Evolutionary conservation across 2,329 filamentous ascomycete species (phyloP).

Genomic region (Colletotrichum somersetense): DNA sequence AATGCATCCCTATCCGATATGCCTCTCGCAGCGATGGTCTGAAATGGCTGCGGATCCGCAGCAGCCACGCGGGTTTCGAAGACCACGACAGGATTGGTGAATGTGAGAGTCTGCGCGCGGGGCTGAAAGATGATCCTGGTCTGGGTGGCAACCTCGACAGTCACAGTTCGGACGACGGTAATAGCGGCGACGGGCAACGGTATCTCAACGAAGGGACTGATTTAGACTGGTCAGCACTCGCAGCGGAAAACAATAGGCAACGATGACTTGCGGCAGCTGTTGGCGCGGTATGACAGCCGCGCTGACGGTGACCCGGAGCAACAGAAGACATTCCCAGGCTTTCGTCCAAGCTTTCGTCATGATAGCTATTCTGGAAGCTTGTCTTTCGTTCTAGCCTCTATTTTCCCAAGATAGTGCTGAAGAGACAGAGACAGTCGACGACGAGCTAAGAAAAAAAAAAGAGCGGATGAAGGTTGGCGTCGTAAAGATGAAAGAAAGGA

Average conservation of each 20-base stretch:
- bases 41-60: constrained; percentile 41
- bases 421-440: background rate
- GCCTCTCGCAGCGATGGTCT: constrained; percentile 21
- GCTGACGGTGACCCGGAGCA: background rate
- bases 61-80: constrained; percentile 46
- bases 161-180: constrained; percentile 41
- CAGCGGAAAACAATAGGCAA: no score
- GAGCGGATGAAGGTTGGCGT: background rate
- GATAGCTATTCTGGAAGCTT: background rate
- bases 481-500: background rate
- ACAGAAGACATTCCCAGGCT: background rate
- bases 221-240: background rate
- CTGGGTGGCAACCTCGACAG: constrained; percentile 41
- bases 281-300: background rate
- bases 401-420: background rate
- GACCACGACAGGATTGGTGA: constrained; percentile 44
- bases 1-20: background rate
- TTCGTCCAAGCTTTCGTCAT: constrained; percentile 10
- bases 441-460: background rate
- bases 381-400: background rate
- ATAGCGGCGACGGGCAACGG: constrained; percentile 19
- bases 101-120: constrained; percentile 45
- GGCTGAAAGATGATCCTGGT: constrained; percentile 43
- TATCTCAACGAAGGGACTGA: background rate
- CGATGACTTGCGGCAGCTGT: constrained; percentile 13